Evolutionary conservation across 179 eudicot genomes (phyloP).

Genomic region (Spinacia oleracea): DNA sequence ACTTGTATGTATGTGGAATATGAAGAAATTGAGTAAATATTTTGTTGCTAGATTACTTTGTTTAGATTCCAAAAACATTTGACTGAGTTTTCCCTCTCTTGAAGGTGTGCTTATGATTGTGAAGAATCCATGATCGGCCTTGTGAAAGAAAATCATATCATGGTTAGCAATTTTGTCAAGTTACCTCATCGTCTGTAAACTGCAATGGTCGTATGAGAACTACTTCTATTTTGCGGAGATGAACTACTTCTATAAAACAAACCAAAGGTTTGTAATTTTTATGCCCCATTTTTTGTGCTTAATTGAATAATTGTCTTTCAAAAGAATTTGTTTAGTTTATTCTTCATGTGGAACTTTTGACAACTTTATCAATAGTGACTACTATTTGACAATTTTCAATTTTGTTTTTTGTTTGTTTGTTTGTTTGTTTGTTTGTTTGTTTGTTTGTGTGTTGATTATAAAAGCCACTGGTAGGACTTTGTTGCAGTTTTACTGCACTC

Average conservation of each 20-base stretch:
- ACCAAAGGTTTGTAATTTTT: constrained; percentile 35
- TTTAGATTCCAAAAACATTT: background rate
- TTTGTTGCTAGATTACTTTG: background rate
- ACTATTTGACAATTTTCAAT: no score
- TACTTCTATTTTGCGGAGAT: background rate
- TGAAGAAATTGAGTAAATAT: background rate
- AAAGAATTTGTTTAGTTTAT: no score
- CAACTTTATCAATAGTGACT: no score
- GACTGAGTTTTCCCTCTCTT: background rate
- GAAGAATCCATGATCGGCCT: background rate
- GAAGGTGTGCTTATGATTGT: background rate
- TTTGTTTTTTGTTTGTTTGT: no score
- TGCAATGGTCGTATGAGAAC: background rate
- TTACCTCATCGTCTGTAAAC: background rate
- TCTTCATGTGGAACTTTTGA: no score
- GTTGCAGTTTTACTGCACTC: no score
- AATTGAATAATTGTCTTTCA: background rate
- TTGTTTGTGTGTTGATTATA: no score
- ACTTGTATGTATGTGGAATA: background rate
- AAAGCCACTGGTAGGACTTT: no score
- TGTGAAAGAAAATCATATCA: background rate
- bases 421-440: no score
- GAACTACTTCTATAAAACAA: constrained; percentile 19
- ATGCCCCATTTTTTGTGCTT: background rate
- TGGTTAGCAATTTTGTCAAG: background rate